Conservation (phyloP, 345 rosid genomes). For the Cardamine chenopodiifolia region DNA sequence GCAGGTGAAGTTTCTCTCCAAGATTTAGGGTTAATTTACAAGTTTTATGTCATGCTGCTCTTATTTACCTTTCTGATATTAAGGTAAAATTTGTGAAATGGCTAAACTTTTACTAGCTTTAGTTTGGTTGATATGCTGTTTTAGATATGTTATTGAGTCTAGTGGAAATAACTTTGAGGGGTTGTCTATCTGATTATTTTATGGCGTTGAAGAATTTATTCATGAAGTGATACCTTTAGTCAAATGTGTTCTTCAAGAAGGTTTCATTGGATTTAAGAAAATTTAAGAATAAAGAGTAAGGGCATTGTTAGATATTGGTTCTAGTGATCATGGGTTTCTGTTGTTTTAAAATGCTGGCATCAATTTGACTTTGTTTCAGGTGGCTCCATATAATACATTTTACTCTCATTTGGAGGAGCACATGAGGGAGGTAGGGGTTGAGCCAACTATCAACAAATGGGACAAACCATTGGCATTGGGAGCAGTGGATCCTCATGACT, state of each 20-base stretch:
- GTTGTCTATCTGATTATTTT: background rate
- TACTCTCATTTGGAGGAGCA: constrained; percentile 90
- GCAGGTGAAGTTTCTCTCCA: constrained; percentile 59
- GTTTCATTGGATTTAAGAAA: background rate
- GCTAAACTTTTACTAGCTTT: constrained; percentile 12
- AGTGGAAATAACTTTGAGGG: constrained; percentile 20
- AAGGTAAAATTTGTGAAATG: background rate
- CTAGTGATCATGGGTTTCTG: background rate
- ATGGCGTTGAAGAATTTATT: background rate
- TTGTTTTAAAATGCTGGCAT: background rate
- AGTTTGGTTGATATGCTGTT: constrained; percentile 8
- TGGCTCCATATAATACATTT: constrained; percentile 94
- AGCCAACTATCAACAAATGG: constrained; percentile 84
- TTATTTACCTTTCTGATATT: background rate
- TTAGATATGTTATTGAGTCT: background rate
- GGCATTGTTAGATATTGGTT: background rate
- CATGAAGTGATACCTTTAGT: background rate
- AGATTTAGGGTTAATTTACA: background rate
- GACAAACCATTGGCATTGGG: constrained; percentile 86
- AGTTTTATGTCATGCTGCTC: background rate
- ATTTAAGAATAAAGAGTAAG: background rate
- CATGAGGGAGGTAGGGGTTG: constrained; percentile 83
- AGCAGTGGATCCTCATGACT: constrained; percentile 92
- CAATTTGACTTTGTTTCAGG: constrained; percentile 52
- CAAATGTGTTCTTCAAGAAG: constrained; percentile 4